phyloP scores from a whole-genome alignment of 495 filamentous ascomycete species.

The Aspergillus panamensis region DNA sequence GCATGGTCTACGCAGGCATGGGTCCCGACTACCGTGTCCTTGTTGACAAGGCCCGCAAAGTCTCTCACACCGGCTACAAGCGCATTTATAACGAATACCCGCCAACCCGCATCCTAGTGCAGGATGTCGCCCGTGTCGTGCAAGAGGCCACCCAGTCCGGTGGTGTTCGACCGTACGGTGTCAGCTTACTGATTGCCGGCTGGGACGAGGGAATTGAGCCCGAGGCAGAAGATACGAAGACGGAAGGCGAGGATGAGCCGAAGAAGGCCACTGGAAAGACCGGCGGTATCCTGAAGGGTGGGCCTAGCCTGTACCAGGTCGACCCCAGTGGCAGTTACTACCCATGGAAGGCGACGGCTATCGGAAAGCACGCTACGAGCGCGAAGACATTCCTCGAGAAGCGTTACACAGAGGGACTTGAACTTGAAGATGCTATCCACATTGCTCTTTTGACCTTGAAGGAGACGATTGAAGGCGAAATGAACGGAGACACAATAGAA shows the following conservation, averaged over 20 bases:
- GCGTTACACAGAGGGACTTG: slow-evolving; percentile 92
- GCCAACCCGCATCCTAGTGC: slow-evolving; percentile 94
- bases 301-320: slow-evolving; percentile 96
- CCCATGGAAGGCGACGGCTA: slow-evolving; percentile 98
- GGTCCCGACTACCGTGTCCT: slow-evolving; percentile 97
- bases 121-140: slow-evolving; percentile 97
- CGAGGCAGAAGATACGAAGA: slow-evolving; percentile 54
- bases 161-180: slow-evolving; percentile 97
- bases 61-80: slow-evolving; percentile 99
- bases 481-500: slow-evolving; percentile 98
- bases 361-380: slow-evolving; percentile 96
- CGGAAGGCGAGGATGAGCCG: slow-evolving; percentile 54
- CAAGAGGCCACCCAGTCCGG: slow-evolving; percentile 98
- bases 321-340: slow-evolving; percentile 97
- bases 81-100: slow-evolving; percentile 99
- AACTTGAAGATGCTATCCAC: slow-evolving; percentile 97
- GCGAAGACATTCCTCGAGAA: slow-evolving; percentile 99
- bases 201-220: slow-evolving; percentile 97
- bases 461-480: slow-evolving; percentile 98
- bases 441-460: slow-evolving; percentile 97
- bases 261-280: slow-evolving; percentile 76
- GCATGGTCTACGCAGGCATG: slow-evolving; percentile 99
- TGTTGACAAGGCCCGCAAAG: slow-evolving; percentile 95
- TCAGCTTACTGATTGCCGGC: slow-evolving; percentile 89
- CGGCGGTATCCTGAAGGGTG: slow-evolving; percentile 91